These are phyloP conservation scores for Cucurbita pepo DNA, from an alignment of 306 rosid genomes.

Conservation along the genomic window DNA sequence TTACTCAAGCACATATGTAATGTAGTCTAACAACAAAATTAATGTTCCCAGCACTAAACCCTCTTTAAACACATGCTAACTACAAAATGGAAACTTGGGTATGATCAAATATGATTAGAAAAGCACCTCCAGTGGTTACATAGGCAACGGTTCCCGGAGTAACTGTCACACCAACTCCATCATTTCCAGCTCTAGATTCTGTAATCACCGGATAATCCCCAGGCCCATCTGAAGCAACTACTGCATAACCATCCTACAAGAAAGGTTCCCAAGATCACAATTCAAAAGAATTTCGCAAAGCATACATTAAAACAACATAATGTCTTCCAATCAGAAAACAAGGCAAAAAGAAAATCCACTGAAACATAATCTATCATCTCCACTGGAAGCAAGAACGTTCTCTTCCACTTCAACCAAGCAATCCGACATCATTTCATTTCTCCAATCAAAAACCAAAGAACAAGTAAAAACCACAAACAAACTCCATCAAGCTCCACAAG, in stretches of 20 bases:
- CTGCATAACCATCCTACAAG: slow-evolving; percentile 83
- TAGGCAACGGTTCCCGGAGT: slow-evolving; percentile 68
- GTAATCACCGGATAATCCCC: slow-evolving; percentile 63
- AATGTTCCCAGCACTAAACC: background rate
- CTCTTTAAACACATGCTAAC: background rate
- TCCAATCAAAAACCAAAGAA: background rate
- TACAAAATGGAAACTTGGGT: background rate
- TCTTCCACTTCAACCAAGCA: too few relatives aligned
- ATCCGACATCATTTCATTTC: background rate
- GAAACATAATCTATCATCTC: background rate
- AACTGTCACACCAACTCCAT: slow-evolving; percentile 44
- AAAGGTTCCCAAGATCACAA: background rate
- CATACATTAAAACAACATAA: background rate
- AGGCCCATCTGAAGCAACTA: slow-evolving; percentile 73
- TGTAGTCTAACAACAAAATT: background rate
- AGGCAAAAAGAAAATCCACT: background rate
- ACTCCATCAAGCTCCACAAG: background rate
- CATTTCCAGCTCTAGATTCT: slow-evolving; percentile 73
- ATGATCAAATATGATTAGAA: background rate
- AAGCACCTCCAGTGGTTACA: slow-evolving; percentile 75
- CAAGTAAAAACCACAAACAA: background rate
- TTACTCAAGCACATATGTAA: background rate
- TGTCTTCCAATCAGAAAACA: background rate
- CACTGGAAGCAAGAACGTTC: background rate
- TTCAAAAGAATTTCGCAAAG: background rate